These are phyloP conservation scores for Carex littledalei DNA, from an alignment of 176 grass and related monocot species.

Conservation along the genomic window DNA sequence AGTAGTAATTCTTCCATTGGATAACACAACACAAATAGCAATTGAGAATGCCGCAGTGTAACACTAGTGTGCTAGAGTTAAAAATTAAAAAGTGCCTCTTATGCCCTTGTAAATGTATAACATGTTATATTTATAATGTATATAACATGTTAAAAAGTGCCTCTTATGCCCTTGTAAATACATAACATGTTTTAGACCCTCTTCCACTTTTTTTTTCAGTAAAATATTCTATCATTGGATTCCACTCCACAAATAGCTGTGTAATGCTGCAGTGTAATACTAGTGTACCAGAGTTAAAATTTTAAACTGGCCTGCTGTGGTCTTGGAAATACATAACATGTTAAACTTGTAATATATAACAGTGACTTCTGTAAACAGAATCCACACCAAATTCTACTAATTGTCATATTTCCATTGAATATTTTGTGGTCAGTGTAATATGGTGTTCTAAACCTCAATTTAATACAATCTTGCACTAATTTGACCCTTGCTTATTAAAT, in stretches of 20 bases:
- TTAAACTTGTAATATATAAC: neutral
- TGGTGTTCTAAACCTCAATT: neutral
- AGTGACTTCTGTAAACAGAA: neutral
- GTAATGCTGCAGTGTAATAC: neutral
- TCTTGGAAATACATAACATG: neutral
- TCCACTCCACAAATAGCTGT: neutral
- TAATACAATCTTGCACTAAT: neutral
- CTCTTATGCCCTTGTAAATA: neutral
- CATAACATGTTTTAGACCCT: neutral
- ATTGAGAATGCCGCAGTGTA: neutral
- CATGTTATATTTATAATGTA: neutral
- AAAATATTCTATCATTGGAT: neutral
- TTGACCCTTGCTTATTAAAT: neutral
- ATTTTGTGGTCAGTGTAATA: neutral
- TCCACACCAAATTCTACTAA: neutral
- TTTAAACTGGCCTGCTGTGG: neutral
- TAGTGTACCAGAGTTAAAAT: neutral
- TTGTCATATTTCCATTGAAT: neutral
- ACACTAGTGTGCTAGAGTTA: neutral
- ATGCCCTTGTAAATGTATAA: neutral
- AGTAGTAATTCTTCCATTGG: neutral
- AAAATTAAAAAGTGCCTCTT: neutral
- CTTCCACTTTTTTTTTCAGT: neutral
- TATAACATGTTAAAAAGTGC: neutral
- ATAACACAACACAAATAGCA: neutral